Conservation (phyloP, 2,329 filamentous ascomycete species). For the Talaromyces amestolkiae region DNA sequence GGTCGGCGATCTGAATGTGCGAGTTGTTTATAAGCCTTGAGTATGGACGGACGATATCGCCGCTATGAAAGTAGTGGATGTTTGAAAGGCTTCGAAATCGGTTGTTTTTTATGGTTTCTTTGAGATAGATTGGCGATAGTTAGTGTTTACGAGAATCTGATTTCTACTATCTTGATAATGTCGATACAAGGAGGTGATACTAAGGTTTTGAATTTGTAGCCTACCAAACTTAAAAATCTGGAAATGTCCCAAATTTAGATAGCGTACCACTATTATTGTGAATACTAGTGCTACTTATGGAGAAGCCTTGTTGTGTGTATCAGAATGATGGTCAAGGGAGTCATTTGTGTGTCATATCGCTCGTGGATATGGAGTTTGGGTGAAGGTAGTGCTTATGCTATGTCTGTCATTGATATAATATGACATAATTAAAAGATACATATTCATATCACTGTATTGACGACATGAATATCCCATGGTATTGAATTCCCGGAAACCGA, state of each 20-base stretch:
- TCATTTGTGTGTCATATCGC: background rate
- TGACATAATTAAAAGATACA: background rate
- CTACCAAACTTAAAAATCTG: background rate
- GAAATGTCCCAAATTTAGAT: background rate
- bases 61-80: background rate
- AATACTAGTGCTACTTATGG: background rate
- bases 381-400: background rate
- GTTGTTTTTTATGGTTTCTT: background rate
- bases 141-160: background rate
- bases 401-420: background rate
- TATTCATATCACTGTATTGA: background rate
- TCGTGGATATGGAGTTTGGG: background rate
- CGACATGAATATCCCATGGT: background rate
- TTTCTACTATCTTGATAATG: background rate
- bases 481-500: background rate
- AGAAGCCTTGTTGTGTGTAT: background rate
- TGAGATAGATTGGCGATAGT: too few relatives aligned
- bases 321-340: background rate
- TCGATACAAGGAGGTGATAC: background rate
- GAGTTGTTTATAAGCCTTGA: constrained; percentile 10
- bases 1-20: constrained; percentile 7
- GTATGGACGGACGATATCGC: background rate
- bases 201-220: background rate
- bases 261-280: background rate
- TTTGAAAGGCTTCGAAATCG: background rate